Conservation (phyloP, 805 yeast species). For the Priceomyces carsonii region DNA sequence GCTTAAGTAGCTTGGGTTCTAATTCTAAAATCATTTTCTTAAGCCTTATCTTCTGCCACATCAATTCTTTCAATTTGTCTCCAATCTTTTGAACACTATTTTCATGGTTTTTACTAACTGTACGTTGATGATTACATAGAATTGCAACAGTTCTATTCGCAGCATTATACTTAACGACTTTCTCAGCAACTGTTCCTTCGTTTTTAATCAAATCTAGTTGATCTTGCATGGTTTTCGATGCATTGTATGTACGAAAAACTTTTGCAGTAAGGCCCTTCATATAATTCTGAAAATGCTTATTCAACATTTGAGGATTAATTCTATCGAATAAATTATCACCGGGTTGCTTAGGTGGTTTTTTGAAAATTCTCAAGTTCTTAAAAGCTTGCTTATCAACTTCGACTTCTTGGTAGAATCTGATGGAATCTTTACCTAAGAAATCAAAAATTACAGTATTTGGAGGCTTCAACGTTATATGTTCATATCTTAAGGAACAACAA, state of each 20-base stretch:
- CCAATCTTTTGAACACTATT: conserved; percentile 75
- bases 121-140: conserved; percentile 94
- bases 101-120: conserved; percentile 84
- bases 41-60: conserved; percentile 78
- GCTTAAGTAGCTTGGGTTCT: conserved; percentile 55
- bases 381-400: conserved; percentile 91
- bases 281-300: conserved; percentile 84
- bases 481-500: conserved; percentile 90
- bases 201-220: conserved; percentile 83
- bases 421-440: conserved; percentile 94
- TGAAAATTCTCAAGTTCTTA: conserved; percentile 83
- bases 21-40: conserved; percentile 69
- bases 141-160: conserved; percentile 96
- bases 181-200: conserved; percentile 85
- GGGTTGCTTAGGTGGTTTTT: conserved; percentile 82
- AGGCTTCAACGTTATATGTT: conserved; percentile 82
- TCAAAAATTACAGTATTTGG: conserved; percentile 87
- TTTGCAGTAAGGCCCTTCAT: conserved; percentile 95
- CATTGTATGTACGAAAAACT: conserved; percentile 96
- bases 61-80: conserved; percentile 74
- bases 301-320: conserved; percentile 77
- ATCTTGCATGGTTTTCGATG: conserved; percentile 95
- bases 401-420: conserved; percentile 88
- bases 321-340: conserved; percentile 94
- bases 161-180: conserved; percentile 84